phyloP scores from a whole-genome alignment of 352 stramenopile genomes.

The Phytophthora quininea region DNA sequence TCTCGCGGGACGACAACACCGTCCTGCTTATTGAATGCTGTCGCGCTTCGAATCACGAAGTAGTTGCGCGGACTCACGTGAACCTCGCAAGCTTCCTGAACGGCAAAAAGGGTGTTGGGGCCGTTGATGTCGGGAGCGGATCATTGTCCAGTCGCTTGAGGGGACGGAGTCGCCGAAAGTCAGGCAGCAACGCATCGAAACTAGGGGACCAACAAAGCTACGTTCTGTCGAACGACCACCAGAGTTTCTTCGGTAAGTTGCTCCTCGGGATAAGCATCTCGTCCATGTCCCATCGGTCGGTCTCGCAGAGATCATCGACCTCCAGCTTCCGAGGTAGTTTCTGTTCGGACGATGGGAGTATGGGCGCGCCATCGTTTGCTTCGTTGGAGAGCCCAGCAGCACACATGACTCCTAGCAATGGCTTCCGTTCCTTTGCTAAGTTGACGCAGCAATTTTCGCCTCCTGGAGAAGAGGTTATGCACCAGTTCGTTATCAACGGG shows the following conservation, averaged over 20 bases:
- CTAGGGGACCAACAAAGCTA: constrained; percentile 63
- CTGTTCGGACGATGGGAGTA: constrained; percentile 34
- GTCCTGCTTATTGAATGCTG: constrained; percentile 86
- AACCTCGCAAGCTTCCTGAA: constrained; percentile 88
- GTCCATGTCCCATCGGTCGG: constrained; percentile 59
- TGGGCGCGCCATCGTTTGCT: constrained; percentile 20
- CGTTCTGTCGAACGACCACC: constrained; percentile 81
- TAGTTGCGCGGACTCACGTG: constrained; percentile 81
- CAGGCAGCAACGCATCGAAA: constrained; percentile 22
- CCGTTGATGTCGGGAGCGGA: constrained; percentile 17
- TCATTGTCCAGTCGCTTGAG: constrained; percentile 32
- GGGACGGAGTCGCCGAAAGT: constrained; percentile 34
- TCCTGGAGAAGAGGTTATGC: constrained; percentile 71
- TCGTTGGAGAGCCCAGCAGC: constrained; percentile 26
- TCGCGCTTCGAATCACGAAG: constrained; percentile 70
- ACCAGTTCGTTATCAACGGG: constrained; percentile 90
- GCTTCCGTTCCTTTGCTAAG: constrained; percentile 56
- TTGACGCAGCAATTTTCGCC: constrained; percentile 33
- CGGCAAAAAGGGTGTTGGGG: constrained; percentile 15
- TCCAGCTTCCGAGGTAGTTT: constrained; percentile 38
- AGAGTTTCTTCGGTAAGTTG: constrained; percentile 87
- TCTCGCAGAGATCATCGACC: constrained; percentile 39
- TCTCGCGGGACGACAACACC: constrained; percentile 87
- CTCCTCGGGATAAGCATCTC: constrained; percentile 68
- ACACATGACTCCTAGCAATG: constrained; percentile 16